These are phyloP conservation scores for Ambrosiella xylebori DNA, from an alignment of 2,329 filamentous ascomycete genomes.

Conservation along the genomic window DNA sequence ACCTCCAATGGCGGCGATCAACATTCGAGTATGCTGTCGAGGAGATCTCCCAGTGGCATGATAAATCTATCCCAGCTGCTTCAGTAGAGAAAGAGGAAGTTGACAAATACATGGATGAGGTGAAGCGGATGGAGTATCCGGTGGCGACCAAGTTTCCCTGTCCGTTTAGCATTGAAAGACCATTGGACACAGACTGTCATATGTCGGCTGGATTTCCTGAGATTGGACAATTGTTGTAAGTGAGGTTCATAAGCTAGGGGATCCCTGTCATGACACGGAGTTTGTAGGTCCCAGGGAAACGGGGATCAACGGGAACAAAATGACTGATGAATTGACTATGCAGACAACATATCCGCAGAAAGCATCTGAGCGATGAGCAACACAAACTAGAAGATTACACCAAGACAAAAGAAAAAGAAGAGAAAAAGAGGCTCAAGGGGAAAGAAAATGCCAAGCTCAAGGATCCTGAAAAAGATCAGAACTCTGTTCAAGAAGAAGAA, in stretches of 20 bases:
- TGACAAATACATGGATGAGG: not conserved
- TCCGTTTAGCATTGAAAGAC: not conserved
- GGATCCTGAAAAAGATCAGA: too few relatives aligned
- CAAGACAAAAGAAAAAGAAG: not conserved
- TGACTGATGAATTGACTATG: not conserved
- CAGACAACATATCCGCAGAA: slow-evolving; percentile 21
- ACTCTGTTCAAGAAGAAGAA: too few relatives aligned
- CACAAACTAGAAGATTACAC: too few relatives aligned
- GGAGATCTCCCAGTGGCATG: too few relatives aligned
- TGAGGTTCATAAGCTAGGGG: not conserved
- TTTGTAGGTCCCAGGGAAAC: too few relatives aligned
- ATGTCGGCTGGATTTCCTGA: not conserved
- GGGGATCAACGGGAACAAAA: too few relatives aligned
- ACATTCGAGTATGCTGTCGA: too few relatives aligned
- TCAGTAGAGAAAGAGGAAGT: not conserved
- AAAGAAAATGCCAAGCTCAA: too few relatives aligned
- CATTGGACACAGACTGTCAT: not conserved
- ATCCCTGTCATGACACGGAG: not conserved
- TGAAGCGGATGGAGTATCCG: not conserved
- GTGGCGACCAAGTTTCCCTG: not conserved
- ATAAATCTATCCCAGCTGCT: not conserved
- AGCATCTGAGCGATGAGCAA: not conserved
- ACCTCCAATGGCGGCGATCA: too few relatives aligned
- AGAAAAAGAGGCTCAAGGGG: too few relatives aligned
- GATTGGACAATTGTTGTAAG: slow-evolving; percentile 4